These are phyloP conservation scores for Gossypium lobatum DNA, from an alignment of 441 rosid genomes.

Conservation along the genomic window DNA sequence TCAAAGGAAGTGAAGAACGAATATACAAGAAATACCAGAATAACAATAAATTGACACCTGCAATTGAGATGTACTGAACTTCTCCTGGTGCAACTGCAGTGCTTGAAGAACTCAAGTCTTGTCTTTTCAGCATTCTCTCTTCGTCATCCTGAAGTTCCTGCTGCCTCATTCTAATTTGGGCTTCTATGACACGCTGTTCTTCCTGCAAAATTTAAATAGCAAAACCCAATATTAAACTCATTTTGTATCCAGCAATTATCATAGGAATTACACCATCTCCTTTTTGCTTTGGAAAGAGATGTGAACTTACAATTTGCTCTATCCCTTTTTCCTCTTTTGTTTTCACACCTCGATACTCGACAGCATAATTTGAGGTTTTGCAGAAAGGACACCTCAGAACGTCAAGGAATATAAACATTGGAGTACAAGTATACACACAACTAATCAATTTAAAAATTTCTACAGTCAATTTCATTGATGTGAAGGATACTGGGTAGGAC, in stretches of 20 bases:
- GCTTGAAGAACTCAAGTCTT: slow-evolving; percentile 61
- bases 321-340: slow-evolving; percentile 92
- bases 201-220: slow-evolving; percentile 44
- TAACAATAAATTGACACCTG: slow-evolving; percentile 37
- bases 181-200: slow-evolving; percentile 98
- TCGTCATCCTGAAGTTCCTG: slow-evolving; percentile 90
- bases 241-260: neutral
- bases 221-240: neutral
- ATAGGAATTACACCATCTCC: neutral
- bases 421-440: neutral
- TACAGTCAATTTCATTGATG: slow-evolving; percentile 3
- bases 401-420: slow-evolving; percentile 37
- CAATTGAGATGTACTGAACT: slow-evolving; percentile 45
- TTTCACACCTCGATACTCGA: slow-evolving; percentile 89
- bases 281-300: neutral
- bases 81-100: slow-evolving; percentile 42
- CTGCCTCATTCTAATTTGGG: slow-evolving; percentile 83
- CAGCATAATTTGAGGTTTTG: slow-evolving; percentile 93
- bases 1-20: neutral
- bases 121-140: slow-evolving; percentile 76
- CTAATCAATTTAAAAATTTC: neutral
- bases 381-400: slow-evolving; percentile 84
- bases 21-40: slow-evolving; percentile 4
- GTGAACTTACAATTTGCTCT: slow-evolving; percentile 78
- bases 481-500: slow-evolving; percentile 96